Percentiles rank a stretch among this genome's conserved stretches.
Conservation (phyloP, 495 filamentous ascomycete species). For the Aspergillus bertholletiae region DNA sequence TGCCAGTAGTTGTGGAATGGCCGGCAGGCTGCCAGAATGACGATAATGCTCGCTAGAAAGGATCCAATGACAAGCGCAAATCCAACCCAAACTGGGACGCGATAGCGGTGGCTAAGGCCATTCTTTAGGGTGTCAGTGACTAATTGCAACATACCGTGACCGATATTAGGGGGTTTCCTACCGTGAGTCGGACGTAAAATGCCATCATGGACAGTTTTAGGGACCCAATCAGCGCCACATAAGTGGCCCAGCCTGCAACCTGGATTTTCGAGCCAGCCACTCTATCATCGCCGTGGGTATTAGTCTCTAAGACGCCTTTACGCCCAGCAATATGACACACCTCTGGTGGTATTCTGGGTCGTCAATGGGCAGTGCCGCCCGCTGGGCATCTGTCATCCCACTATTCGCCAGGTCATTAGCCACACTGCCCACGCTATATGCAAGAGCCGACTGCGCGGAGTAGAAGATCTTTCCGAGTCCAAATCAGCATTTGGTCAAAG, state of each 20-base stretch:
- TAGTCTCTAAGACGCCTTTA: too few relatives aligned
- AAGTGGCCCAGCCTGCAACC: constrained; percentile 50
- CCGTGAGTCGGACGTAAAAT: constrained; percentile 55
- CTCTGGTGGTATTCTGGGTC: constrained; percentile 30
- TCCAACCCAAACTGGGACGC: constrained; percentile 42
- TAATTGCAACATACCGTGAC: not conserved
- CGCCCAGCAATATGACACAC: too few relatives aligned
- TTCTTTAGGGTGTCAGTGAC: constrained; percentile 14
- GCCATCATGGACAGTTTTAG: constrained; percentile 51
- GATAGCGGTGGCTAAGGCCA: constrained; percentile 34
- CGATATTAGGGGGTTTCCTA: constrained; percentile 21
- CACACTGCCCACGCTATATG: constrained; percentile 27
- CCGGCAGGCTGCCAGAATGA: constrained; percentile 43
- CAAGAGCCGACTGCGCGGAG: constrained; percentile 30
- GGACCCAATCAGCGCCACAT: constrained; percentile 46
- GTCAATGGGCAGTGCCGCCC: constrained; percentile 32
- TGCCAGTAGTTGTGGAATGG: constrained; percentile 53
- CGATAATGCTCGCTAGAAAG: constrained; percentile 45
- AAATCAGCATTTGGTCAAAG: constrained; percentile 11
- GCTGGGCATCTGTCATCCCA: constrained; percentile 43
- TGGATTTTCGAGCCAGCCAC: constrained; percentile 52
- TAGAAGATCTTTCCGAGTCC: constrained; percentile 28
- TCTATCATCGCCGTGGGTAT: too few relatives aligned
- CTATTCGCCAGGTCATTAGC: constrained; percentile 48
- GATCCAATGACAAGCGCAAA: constrained; percentile 41